These are phyloP conservation scores for Emericellopsis atlantica DNA, from an alignment of 2,329 filamentous ascomycete species.

Conservation along the genomic window DNA sequence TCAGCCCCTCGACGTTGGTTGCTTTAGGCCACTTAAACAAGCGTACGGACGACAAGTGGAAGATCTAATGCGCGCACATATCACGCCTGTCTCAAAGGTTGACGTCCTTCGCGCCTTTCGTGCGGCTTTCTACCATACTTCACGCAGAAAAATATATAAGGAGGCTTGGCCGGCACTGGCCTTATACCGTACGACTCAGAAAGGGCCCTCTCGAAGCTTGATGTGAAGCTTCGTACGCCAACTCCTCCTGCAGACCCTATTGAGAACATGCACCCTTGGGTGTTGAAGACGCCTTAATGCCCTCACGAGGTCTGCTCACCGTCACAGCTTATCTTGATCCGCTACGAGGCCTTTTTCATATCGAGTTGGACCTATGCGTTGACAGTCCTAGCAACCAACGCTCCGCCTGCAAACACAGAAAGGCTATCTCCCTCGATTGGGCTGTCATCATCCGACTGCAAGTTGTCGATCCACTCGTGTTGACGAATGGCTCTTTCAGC, in stretches of 20 bases:
- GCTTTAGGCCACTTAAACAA: conserved; percentile 21
- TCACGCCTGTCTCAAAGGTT: conserved; percentile 16
- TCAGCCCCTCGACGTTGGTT: conserved; percentile 23
- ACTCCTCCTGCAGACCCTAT: background rate
- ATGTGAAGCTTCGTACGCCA: conserved; percentile 10
- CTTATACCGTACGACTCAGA: conserved; percentile 16
- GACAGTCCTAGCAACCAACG: background rate
- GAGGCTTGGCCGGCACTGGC: conserved; percentile 16
- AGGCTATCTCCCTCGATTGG: conserved; percentile 3
- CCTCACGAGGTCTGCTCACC: too few species aligned
- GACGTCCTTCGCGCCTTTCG: conserved; percentile 13
- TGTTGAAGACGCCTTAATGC: too few species aligned
- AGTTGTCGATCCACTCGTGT: conserved; percentile 16
- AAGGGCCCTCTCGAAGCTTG: conserved; percentile 16
- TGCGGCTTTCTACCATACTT: conserved; percentile 10
- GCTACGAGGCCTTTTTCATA: too few species aligned
- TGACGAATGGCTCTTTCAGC: conserved; percentile 13
- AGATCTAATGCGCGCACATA: conserved; percentile 11
- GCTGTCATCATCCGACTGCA: conserved; percentile 11
- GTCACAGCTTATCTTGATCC: too few species aligned
- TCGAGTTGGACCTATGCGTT: conserved; percentile 1
- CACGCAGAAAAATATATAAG: conserved; percentile 14
- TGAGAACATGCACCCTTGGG: too few species aligned
- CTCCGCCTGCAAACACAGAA: conserved; percentile 1
- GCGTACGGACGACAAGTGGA: conserved; percentile 15